Base-by-base conservation (phyloP, 352 stramenopile species). In the Globisporangium perplexum region DNA sequence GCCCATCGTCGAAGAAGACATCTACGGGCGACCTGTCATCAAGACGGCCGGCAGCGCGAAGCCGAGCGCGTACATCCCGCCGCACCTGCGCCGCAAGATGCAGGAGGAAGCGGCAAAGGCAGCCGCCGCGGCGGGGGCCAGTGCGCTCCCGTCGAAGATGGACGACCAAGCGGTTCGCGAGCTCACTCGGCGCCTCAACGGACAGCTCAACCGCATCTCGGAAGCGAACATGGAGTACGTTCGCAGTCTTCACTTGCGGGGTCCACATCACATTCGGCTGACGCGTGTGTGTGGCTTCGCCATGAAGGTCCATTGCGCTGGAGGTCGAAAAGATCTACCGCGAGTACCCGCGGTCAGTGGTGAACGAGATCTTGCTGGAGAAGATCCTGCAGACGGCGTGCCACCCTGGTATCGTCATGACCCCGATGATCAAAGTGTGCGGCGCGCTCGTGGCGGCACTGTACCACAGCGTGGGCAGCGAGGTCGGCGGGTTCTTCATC, bases 121-220 rank as follows among this genome's bases (percentile, higher is more conserved):
- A 35, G 62, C 65, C 22, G 60, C 68, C 2, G 57, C 63, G 28
- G 60, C 61, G 41, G 52, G 61, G 15, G 60, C 60, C 22, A 48
- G 22, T 28, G 18, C 20, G 8, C 48, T 66, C 31, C 65, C 72
- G 33, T 84, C 69, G 30, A 69, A 77, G 22, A 89, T 90, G 79
- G 77, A 92, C 46, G 79, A 90, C 44, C 73, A 89, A 54, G 68
- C 68, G 14, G 55, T 91, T 44, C 75, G 83, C 0, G 80, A 91
- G 53, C 59, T 93, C 53, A 72, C 72, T 26, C 79, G 86, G 4
- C 70, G 77, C 33, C 66, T 97, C 31, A 96, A 96, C 60, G 88
- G 88, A 23, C 86, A 96, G 56, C 65, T 97, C 7, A 97, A 97
- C 62, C 85, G 88, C 41, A 88, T 97, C 47, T 93, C 88, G 17